Evolutionary conservation across 2,329 filamentous ascomycete species (phyloP).

Genomic region (Aspergillus costaricaensis): DNA sequence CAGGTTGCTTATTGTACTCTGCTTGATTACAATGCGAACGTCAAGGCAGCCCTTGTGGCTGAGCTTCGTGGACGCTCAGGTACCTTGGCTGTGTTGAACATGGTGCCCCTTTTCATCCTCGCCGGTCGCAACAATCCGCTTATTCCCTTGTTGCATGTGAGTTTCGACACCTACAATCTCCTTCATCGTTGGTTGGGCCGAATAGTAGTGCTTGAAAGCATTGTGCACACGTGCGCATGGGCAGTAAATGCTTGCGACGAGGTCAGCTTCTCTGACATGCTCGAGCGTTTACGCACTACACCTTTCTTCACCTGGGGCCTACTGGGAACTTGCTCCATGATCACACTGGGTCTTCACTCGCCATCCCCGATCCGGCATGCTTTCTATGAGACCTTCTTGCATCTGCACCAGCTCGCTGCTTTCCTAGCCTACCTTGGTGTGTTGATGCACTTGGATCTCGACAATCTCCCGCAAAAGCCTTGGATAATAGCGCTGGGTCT

Average conservation of each 20-base stretch:
- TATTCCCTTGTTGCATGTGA: constrained; percentile 77
- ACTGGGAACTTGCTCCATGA: constrained; percentile 46
- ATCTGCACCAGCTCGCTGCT: constrained; percentile 50
- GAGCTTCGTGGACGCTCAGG: constrained; percentile 85
- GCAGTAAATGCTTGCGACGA: constrained; percentile 63
- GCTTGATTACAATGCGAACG: constrained; percentile 46
- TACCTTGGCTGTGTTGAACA: constrained; percentile 80
- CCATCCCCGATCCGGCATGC: constrained; percentile 48
- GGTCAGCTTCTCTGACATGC: constrained; percentile 35
- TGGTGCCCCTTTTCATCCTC: constrained; percentile 86
- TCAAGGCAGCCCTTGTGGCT: constrained; percentile 64
- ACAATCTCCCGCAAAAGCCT: constrained; percentile 44
- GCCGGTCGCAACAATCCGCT: constrained; percentile 92
- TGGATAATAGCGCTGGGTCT: constrained; percentile 41
- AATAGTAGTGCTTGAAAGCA: constrained; percentile 68
- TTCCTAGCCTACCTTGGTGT: constrained; percentile 47
- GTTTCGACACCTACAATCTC: constrained; percentile 95
- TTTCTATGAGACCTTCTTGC: constrained; percentile 51
- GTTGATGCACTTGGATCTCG: constrained; percentile 46
- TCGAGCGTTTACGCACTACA: constrained; percentile 34
- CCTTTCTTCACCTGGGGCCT: constrained; percentile 50
- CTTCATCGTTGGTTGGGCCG: constrained; percentile 82
- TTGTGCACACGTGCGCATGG: constrained; percentile 77
- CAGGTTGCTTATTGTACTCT: constrained; percentile 73
- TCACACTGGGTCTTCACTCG: constrained; percentile 46